Percentiles rank a stretch among this genome's conserved stretches.
phyloP scores from a whole-genome alignment of 306 rosid genomes.

The Urtica urens region DNA sequence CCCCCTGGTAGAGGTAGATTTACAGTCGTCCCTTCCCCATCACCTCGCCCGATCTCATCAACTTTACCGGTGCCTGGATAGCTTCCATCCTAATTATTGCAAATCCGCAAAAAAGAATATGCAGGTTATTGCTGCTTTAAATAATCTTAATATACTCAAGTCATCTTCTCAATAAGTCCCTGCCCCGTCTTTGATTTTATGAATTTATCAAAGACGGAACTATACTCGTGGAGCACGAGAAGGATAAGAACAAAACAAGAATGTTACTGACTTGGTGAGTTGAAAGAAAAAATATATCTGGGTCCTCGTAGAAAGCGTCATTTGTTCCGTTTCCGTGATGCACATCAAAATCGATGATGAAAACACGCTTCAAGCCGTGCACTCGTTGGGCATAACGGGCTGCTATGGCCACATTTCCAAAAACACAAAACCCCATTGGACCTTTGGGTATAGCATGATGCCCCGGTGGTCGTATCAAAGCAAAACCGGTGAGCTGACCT shows the following conservation, averaged over 20 bases:
- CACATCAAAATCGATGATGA: slow-evolving; percentile 86
- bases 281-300: slow-evolving; percentile 78
- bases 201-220: neutral
- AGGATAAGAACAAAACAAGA: no score
- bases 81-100: slow-evolving; percentile 65
- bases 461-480: slow-evolving; percentile 94
- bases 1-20: slow-evolving; percentile 96
- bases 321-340: slow-evolving; percentile 96
- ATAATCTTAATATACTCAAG: no score
- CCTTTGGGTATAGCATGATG: slow-evolving; percentile 93
- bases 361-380: slow-evolving; percentile 74
- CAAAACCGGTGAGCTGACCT: slow-evolving; percentile 75
- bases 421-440: slow-evolving; percentile 89
- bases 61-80: slow-evolving; percentile 94
- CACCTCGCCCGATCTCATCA: slow-evolving; percentile 64
- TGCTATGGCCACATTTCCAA: slow-evolving; percentile 84
- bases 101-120: neutral
- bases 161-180: no score
- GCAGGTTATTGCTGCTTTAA: neutral
- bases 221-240: no score
- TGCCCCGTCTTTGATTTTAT: no score
- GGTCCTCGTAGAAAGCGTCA: slow-evolving; percentile 86
- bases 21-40: slow-evolving; percentile 85
- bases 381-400: slow-evolving; percentile 84
- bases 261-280: slow-evolving; percentile 72